These are phyloP conservation scores for Spathaspora boniae DNA, from an alignment of 805 yeast genomes.

Conservation along the genomic window DNA sequence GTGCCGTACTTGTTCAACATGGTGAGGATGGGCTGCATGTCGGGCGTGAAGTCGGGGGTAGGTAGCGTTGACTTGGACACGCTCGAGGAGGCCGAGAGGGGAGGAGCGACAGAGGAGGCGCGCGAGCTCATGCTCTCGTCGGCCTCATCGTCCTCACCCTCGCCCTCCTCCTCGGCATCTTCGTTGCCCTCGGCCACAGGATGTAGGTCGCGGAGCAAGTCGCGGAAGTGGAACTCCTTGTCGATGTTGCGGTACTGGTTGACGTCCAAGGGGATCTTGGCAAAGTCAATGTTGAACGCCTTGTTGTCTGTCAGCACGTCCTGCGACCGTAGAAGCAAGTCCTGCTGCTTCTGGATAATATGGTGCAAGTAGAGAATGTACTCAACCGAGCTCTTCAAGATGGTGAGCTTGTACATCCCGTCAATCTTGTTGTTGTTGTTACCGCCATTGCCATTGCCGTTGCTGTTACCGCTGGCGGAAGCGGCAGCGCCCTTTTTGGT, in stretches of 20 bases:
- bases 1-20: conserved; percentile 21
- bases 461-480: not conserved
- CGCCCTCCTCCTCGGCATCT: conserved; percentile 8
- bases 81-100: conserved; percentile 2
- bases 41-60: conserved; percentile 36
- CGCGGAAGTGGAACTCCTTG: conserved; percentile 49
- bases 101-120: not conserved
- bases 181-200: conserved; percentile 9
- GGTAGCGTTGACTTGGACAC: conserved; percentile 21
- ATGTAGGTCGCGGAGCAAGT: conserved; percentile 14
- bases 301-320: conserved; percentile 19
- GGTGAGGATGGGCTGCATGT: conserved; percentile 32
- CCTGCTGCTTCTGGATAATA: conserved; percentile 49
- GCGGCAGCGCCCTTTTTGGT: conserved; percentile 2
- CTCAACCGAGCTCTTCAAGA: conserved; percentile 78
- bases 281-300: conserved; percentile 45
- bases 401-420: conserved; percentile 78
- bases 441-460: conserved; percentile 8
- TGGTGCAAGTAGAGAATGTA: conserved; percentile 69
- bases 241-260: conserved; percentile 59
- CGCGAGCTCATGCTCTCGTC: conserved; percentile 2
- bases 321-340: conserved; percentile 28
- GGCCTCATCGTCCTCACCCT: conserved; percentile 2
- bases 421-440: conserved; percentile 42
- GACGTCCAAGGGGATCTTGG: conserved; percentile 54